These are phyloP conservation scores for Calonectria pseudoreteaudii DNA, from an alignment of 2,329 filamentous ascomycete species.

Conservation along the genomic window DNA sequence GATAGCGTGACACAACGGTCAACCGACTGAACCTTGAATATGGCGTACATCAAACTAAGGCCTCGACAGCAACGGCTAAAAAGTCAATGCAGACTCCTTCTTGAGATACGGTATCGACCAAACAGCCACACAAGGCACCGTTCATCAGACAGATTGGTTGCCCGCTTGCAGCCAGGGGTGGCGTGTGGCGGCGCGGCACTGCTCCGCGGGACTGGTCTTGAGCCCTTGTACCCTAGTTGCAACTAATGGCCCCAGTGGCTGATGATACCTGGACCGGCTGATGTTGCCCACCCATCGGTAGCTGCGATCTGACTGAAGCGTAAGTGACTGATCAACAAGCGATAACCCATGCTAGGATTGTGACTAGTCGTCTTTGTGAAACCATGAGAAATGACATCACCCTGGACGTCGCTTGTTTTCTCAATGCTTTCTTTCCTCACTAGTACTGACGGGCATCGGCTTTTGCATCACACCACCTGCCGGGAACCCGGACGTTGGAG, in stretches of 20 bases:
- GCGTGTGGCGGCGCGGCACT: background rate
- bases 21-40: conserved; percentile 8
- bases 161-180: background rate
- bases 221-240: background rate
- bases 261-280: conserved; percentile 1
- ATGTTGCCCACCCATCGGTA: conserved; percentile 3
- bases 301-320: conserved; percentile 2
- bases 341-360: conserved; percentile 3
- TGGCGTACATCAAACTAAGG: background rate
- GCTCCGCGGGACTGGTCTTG: background rate
- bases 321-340: conserved; percentile 14
- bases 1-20: conserved; percentile 13
- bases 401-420: background rate
- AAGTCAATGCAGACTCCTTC: background rate
- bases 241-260: conserved; percentile 3
- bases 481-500: background rate
- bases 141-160: background rate
- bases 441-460: background rate
- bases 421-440: background rate
- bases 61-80: conserved; percentile 15
- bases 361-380: conserved; percentile 7
- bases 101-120: background rate
- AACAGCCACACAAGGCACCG: background rate
- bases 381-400: conserved; percentile 12
- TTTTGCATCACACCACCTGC: conserved; percentile 3